Evolutionary conservation across 1,284 basidiomycete genomes (phyloP).

Genomic region (Ceratobasidium sp.): DNA sequence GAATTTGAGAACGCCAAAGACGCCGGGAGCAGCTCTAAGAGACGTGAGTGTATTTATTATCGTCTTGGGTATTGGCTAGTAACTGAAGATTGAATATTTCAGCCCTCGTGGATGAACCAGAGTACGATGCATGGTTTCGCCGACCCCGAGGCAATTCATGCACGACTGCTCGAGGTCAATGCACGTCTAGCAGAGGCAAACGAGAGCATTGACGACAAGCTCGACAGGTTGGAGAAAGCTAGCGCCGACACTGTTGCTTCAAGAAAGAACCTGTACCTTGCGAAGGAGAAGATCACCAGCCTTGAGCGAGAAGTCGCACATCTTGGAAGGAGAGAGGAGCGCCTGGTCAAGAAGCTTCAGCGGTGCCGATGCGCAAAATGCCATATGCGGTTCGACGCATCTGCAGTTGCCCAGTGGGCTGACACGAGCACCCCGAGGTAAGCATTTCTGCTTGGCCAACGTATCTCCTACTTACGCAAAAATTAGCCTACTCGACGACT

Average conservation of each 20-base stretch:
- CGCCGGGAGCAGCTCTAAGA: slow-evolving; percentile 51
- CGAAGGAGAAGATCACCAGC: slow-evolving; percentile 66
- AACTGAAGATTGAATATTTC: slow-evolving; percentile 36
- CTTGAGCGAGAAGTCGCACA: slow-evolving; percentile 76
- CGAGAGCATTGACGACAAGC: slow-evolving; percentile 83
- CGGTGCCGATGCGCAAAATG: slow-evolving; percentile 59
- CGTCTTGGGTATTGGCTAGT: neutral
- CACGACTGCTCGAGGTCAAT: slow-evolving; percentile 56
- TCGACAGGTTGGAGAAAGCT: slow-evolving; percentile 82
- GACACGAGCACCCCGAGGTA: slow-evolving; percentile 22
- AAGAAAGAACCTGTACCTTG: slow-evolving; percentile 58
- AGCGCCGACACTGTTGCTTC: slow-evolving; percentile 75
- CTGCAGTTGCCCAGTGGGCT: slow-evolving; percentile 35
- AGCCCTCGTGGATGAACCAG: slow-evolving; percentile 74
- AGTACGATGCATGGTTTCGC: slow-evolving; percentile 33
- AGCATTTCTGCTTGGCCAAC: slow-evolving; percentile 38
- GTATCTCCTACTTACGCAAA: slow-evolving; percentile 53
- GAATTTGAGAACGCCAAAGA: slow-evolving; percentile 49
- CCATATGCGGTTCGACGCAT: slow-evolving; percentile 51
- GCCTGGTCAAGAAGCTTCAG: slow-evolving; percentile 66
- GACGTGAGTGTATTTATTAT: slow-evolving; percentile 66
- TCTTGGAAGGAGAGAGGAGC: slow-evolving; percentile 70
- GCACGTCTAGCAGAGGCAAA: slow-evolving; percentile 78
- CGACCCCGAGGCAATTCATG: slow-evolving; percentile 27
- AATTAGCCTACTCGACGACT: slow-evolving; percentile 61